Conservation (phyloP, 805 yeast genomes). For the Starmerella gropengiesseri region DNA sequence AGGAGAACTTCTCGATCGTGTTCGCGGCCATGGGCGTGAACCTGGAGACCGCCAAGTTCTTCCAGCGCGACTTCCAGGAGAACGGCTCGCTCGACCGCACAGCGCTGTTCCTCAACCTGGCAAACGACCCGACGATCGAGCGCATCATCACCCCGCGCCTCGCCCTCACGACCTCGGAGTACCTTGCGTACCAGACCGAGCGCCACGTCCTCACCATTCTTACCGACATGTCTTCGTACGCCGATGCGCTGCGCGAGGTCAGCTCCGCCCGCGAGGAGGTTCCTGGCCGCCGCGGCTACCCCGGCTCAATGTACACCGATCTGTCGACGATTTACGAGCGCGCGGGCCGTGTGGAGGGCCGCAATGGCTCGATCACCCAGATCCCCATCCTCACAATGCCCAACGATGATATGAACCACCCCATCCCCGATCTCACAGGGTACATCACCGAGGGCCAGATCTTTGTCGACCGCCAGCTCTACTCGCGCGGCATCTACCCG, state of each 20-base stretch:
- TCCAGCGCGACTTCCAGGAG: slow-evolving; percentile 98
- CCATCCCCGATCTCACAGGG: slow-evolving; percentile 99
- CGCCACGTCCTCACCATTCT: slow-evolving; percentile 96
- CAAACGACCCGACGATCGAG: slow-evolving; percentile 98
- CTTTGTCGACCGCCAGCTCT: slow-evolving; percentile 89
- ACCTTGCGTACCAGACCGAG: slow-evolving; percentile 97
- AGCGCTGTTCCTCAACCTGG: slow-evolving; percentile 88
- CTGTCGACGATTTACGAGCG: slow-evolving; percentile 97
- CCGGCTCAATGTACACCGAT: slow-evolving; percentile 99
- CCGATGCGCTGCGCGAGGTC: slow-evolving; percentile 98
- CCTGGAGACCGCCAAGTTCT: slow-evolving; percentile 94
- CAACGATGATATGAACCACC: slow-evolving; percentile 98
- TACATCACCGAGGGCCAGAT: slow-evolving; percentile 99
- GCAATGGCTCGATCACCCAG: slow-evolving; percentile 98
- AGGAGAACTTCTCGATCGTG: slow-evolving; percentile 96
- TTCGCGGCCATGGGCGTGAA: slow-evolving; percentile 99
- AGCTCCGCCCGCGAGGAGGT: slow-evolving; percentile 99
- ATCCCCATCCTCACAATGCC: slow-evolving; percentile 99
- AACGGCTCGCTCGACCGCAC: slow-evolving; percentile 98
- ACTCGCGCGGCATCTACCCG: slow-evolving; percentile 95
- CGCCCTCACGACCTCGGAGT: slow-evolving; percentile 97
- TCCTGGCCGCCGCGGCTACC: slow-evolving; percentile 99
- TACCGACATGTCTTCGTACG: slow-evolving; percentile 99
- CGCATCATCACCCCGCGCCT: slow-evolving; percentile 98
- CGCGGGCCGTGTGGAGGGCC: slow-evolving; percentile 99